Evolutionary conservation across 768 basidiomycete genomes (phyloP), one percentile per base, ranked within the genome.

Genomic region (Tylopilus sp.): DNA sequence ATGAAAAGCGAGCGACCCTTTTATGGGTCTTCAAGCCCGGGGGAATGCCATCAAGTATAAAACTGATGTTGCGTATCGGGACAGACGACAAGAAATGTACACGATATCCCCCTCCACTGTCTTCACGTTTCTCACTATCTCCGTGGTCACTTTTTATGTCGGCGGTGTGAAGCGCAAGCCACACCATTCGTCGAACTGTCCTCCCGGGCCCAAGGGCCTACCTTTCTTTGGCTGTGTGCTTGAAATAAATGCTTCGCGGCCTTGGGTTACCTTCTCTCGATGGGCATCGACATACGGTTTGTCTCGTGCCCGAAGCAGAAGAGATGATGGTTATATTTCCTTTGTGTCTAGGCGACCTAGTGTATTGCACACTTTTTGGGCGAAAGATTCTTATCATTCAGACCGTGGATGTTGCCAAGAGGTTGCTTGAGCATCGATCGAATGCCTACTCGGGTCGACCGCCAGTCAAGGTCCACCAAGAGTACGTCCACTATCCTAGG

Each of bases 371-470:
- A 19, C 57, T 71, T 40, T 63, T 74, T 10, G 71, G 73, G 10
- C 62, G 61, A 43, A 59, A 62, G 29, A 61, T 75, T 37, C 49
- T 76, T 30, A 43, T 75, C 37, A 58, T 75, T 13, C 70, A 71
- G 45, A 70, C 64, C 31, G 45, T 52, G 31, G 58, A 66, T 45
- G 50, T 63, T 12, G 75, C 71, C 5, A 68, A 59, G 41, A 70
- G 65, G 38, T 58, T 76, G 1, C 57, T 77, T 19, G 71, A 76
- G 21, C 68, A 70, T 47, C 71, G 73, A 21, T 67, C 70, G 26
- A 58, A 53, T 11, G 56, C 64, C 46, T 77, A 76, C 49, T 75
- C 74, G 12, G 75, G 71, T 53, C 58, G 76, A 19, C 75, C 74
- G 3, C 60, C 63, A 10, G 60, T 72, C 24, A 66, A 56, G 29